Conservation (phyloP, 78 protist species). For the Blattamonas nauphoetae region DNA sequence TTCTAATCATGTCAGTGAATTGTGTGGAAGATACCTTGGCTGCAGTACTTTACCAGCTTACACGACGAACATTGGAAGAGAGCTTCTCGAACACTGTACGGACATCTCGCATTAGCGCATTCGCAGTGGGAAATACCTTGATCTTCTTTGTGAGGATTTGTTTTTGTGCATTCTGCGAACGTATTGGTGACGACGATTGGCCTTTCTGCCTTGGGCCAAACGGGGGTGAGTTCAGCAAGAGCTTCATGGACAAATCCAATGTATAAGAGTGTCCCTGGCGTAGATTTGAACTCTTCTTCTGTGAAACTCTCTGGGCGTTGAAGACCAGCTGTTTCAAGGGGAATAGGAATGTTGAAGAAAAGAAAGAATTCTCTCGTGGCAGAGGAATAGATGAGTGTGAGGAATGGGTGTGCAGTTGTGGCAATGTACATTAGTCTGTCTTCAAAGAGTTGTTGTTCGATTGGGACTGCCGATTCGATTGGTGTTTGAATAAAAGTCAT, state of each 20-base stretch:
- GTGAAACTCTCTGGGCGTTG: not conserved
- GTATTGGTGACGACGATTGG: not conserved
- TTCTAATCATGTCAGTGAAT: not conserved
- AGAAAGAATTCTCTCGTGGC: not conserved
- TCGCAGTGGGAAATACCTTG: not conserved
- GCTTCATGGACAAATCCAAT: not conserved
- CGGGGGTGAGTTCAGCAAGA: not conserved
- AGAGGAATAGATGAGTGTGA: not conserved
- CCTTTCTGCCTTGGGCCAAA: not conserved
- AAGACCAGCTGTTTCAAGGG: too few species aligned
- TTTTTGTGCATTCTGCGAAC: not conserved
- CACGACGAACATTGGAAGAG: not conserved
- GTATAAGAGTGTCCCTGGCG: not conserved
- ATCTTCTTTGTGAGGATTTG: not conserved
- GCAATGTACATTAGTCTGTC: not conserved
- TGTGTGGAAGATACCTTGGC: not conserved
- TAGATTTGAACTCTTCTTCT: not conserved
- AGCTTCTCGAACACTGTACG: not conserved
- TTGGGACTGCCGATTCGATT: not conserved
- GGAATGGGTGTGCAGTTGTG: not conserved
- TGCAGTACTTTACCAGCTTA: not conserved
- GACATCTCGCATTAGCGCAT: not conserved
- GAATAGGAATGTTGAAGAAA: not conserved
- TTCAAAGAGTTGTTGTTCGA: not conserved
- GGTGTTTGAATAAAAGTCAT: not conserved